These are phyloP conservation scores for Rhizoclosmatium sp. DNA, from an alignment of 192 early-diverging fungal genomes.

Conservation along the genomic window DNA sequence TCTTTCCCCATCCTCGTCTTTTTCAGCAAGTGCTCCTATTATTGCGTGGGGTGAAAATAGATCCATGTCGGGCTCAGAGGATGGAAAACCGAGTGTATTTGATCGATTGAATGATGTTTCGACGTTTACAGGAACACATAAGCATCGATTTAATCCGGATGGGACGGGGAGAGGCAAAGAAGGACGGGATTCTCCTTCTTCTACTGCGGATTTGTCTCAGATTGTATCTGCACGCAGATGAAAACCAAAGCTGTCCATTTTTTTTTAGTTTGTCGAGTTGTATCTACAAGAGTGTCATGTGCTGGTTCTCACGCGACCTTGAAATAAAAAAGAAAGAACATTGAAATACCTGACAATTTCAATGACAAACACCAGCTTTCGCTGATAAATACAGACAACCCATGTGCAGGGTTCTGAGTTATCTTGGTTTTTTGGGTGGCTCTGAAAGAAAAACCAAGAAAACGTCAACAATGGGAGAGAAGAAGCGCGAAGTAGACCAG, in stretches of 20 bases:
- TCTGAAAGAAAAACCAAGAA: neutral
- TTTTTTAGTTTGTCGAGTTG: neutral
- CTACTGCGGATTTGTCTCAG: conserved; percentile 21
- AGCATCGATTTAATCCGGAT: conserved; percentile 50
- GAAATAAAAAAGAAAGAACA: too few species aligned
- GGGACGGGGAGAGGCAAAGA: conserved; percentile 56
- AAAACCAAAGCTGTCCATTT: neutral
- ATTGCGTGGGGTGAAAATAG: too few species aligned
- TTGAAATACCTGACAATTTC: neutral
- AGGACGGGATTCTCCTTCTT: conserved; percentile 50
- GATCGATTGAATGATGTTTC: conserved; percentile 26
- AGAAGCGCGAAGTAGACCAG: conserved; percentile 42
- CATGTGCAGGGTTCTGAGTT: too few species aligned
- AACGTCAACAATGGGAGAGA: conserved; percentile 21
- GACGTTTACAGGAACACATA: conserved; percentile 43
- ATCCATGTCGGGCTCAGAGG: neutral
- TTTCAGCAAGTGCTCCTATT: neutral
- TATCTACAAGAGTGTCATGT: neutral
- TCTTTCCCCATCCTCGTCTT: neutral
- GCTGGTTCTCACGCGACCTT: neutral
- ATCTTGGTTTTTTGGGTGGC: too few species aligned
- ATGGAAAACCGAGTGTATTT: conserved; percentile 21
- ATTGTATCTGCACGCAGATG: neutral
- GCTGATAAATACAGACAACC: neutral
- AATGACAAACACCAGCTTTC: neutral